Conservation (phyloP, 148 eudicot genomes). For the Salicornia ramosissima region DNA sequence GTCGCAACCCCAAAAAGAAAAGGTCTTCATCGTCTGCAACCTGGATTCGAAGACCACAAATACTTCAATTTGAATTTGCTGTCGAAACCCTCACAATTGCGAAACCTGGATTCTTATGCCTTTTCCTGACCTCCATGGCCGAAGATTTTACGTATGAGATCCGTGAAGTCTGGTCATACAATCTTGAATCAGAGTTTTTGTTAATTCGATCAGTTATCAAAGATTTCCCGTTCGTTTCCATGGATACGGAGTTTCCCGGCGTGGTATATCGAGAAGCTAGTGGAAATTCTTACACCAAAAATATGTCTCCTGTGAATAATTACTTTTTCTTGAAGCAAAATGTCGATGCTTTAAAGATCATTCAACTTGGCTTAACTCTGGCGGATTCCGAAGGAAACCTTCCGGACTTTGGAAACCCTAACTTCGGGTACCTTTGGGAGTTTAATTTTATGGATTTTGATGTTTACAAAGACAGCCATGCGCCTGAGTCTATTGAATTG, state of each 20-base stretch:
- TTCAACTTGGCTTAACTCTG: slow-evolving; percentile 59
- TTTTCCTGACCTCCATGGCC: not conserved
- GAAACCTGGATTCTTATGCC: not conserved
- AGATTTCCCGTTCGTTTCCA: slow-evolving; percentile 37
- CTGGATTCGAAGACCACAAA: not conserved
- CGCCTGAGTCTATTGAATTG: slow-evolving; percentile 42
- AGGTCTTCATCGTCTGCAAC: too few species aligned
- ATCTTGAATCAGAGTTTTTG: slow-evolving; percentile 37
- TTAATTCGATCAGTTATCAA: slow-evolving; percentile 33
- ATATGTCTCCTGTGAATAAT: slow-evolving; percentile 8
- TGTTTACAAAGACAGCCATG: slow-evolving; percentile 28
- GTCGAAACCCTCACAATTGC: not conserved
- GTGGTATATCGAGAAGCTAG: slow-evolving; percentile 29
- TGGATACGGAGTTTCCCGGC: slow-evolving; percentile 75
- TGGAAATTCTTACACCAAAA: not conserved
- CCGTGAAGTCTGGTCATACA: slow-evolving; percentile 45
- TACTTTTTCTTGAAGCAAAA: slow-evolving; percentile 45
- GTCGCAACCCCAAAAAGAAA: not conserved
- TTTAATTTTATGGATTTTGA: slow-evolving; percentile 62
- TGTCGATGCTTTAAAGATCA: slow-evolving; percentile 50
- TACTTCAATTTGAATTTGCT: not conserved
- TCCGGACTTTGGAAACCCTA: slow-evolving; percentile 36
- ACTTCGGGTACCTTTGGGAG: slow-evolving; percentile 51
- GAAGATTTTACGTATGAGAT: slow-evolving; percentile 5
- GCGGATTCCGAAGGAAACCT: slow-evolving; percentile 47